phyloP scores from a whole-genome alignment of 768 basidiomycete genomes.

The Termitomyces heimii region DNA sequence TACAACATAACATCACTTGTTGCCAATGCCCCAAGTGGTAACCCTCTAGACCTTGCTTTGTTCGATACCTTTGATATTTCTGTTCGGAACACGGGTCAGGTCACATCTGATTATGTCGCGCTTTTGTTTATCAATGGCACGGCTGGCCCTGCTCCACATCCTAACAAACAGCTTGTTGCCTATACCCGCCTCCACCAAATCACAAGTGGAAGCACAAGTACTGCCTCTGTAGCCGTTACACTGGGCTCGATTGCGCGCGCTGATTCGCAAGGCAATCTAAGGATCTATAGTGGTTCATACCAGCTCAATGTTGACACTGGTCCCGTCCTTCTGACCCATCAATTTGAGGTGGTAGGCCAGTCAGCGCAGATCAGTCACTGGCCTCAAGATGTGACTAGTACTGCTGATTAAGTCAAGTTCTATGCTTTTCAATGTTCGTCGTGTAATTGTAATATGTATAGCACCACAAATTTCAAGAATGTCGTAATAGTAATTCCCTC shows the following conservation, averaged over 20 bases:
- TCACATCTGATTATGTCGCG: slow-evolving; percentile 49
- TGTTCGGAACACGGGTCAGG: slow-evolving; percentile 42
- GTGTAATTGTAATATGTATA: neutral
- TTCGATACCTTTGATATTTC: slow-evolving; percentile 45
- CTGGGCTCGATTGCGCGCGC: slow-evolving; percentile 44
- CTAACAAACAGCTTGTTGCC: slow-evolving; percentile 45
- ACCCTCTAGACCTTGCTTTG: slow-evolving; percentile 32
- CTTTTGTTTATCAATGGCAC: slow-evolving; percentile 44
- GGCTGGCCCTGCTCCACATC: slow-evolving; percentile 43
- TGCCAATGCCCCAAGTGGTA: slow-evolving; percentile 11
- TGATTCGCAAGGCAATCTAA: slow-evolving; percentile 37
- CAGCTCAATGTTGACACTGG: slow-evolving; percentile 36
- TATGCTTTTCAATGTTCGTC: neutral
- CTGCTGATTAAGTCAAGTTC: neutral
- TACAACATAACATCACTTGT: slow-evolving; percentile 39
- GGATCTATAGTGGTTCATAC: slow-evolving; percentile 41
- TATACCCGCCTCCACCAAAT: slow-evolving; percentile 36
- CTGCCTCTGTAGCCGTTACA: slow-evolving; percentile 34
- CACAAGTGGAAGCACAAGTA: slow-evolving; percentile 17
- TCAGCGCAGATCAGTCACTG: slow-evolving; percentile 33
- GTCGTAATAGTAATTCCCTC: neutral
- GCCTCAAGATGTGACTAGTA: slow-evolving; percentile 19
- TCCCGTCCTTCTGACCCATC: slow-evolving; percentile 27
- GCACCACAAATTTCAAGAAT: neutral
- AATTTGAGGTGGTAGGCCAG: slow-evolving; percentile 38